phyloP scores from a whole-genome alignment of 805 yeast species.

The Vanderwaltozyma verrucispora region DNA sequence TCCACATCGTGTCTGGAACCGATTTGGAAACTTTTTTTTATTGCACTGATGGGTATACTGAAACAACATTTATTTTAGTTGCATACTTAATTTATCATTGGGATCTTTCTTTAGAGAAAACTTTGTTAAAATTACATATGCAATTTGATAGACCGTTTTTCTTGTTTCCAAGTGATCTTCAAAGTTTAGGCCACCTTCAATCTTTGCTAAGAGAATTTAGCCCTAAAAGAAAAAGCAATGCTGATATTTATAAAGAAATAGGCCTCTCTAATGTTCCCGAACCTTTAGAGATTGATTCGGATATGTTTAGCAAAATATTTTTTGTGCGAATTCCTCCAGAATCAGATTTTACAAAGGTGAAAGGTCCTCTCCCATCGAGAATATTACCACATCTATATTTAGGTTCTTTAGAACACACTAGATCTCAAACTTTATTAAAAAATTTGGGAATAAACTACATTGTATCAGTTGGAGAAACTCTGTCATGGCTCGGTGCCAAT shows the following conservation, averaged over 20 bases:
- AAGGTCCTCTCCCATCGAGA: constrained; percentile 75
- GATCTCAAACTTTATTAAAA: constrained; percentile 49
- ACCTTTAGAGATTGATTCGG: constrained; percentile 19
- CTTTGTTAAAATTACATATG: constrained; percentile 52
- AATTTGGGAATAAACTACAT: constrained; percentile 62
- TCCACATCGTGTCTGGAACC: constrained; percentile 19
- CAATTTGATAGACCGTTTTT: constrained; percentile 71
- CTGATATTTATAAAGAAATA: background rate
- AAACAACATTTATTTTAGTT: constrained; percentile 65
- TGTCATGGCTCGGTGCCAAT: constrained; percentile 41
- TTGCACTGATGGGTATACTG: constrained; percentile 90
- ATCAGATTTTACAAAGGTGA: constrained; percentile 24
- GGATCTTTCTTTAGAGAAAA: constrained; percentile 50
- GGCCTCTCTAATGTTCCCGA: background rate
- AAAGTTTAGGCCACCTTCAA: constrained; percentile 55
- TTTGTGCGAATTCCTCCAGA: constrained; percentile 20
- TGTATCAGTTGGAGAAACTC: constrained; percentile 76
- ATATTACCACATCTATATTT: constrained; percentile 75
- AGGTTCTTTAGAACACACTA: constrained; percentile 80
- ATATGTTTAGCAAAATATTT: constrained; percentile 28
- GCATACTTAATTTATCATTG: constrained; percentile 64
- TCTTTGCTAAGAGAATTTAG: constrained; percentile 48
- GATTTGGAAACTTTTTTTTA: constrained; percentile 45
- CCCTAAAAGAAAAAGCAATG: constrained; percentile 32
- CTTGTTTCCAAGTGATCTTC: constrained; percentile 67